These are phyloP conservation scores for Schoenoplectus tabernaemontani DNA, from an alignment of 202 grass and related monocot species.

Conservation along the genomic window DNA sequence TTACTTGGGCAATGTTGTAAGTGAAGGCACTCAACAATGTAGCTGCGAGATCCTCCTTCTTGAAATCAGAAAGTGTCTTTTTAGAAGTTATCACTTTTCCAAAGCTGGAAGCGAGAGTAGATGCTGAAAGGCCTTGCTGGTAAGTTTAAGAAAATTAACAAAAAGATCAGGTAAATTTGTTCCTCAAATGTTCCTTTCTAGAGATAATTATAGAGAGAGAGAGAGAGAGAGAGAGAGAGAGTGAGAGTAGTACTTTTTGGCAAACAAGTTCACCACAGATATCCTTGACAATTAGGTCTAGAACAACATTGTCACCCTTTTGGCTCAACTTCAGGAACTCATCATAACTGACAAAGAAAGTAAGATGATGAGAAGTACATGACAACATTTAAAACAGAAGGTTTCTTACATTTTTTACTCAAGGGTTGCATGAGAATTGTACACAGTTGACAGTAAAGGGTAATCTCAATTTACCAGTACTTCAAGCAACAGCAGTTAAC, in stretches of 20 bases:
- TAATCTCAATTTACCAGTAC: conserved; percentile 9
- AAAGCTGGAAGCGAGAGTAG: conserved; percentile 96
- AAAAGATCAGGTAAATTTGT: conserved; percentile 18
- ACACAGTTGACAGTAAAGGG: background rate
- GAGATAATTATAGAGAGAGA: background rate
- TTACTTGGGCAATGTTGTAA: conserved; percentile 96
- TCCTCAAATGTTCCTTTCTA: background rate
- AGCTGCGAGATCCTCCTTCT: conserved; percentile 72
- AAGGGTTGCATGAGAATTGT: background rate
- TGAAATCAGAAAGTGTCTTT: conserved; percentile 73
- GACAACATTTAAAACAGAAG: conserved; percentile 7
- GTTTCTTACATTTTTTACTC: background rate
- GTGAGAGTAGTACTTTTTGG: conserved; percentile 79
- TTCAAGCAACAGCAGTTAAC: background rate
- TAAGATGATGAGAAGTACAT: conserved; percentile 30
- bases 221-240: too few relatives aligned
- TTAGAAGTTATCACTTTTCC: conserved; percentile 92
- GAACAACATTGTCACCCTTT: conserved; percentile 93
- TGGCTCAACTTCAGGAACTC: conserved; percentile 96
- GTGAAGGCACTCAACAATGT: conserved; percentile 94
- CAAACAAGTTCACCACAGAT: conserved; percentile 94
- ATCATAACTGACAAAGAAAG: conserved; percentile 71
- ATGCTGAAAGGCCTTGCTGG: conserved; percentile 95
- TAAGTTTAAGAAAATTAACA: conserved; percentile 25
- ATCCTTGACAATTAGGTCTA: conserved; percentile 96